Evolutionary conservation across 2,329 filamentous ascomycete species (phyloP).

Genomic region (Xylaria sp.): DNA sequence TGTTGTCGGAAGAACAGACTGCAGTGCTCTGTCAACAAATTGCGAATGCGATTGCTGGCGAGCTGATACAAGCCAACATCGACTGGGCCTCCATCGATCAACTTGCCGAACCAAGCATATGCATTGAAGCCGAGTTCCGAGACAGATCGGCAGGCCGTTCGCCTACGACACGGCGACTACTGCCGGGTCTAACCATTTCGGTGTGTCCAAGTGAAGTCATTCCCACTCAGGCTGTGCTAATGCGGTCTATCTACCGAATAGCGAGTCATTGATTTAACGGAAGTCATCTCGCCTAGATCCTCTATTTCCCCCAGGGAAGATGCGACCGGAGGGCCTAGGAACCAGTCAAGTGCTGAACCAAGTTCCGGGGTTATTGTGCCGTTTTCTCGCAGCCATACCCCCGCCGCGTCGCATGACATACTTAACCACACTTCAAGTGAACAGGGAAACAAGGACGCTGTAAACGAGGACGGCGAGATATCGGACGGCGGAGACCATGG

Average conservation of each 20-base stretch:
- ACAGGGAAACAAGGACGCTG: background rate
- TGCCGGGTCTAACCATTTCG: background rate
- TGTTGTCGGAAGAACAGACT: background rate
- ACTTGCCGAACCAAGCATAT: background rate
- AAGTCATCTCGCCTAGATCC: background rate
- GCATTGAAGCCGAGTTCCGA: background rate
- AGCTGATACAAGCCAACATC: background rate
- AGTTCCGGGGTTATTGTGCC: background rate
- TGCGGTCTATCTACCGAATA: background rate
- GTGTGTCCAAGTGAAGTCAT: background rate
- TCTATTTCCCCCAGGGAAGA: background rate
- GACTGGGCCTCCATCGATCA: background rate
- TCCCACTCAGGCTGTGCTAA: background rate
- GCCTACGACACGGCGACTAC: too few species aligned
- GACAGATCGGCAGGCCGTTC: background rate
- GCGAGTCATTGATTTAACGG: background rate
- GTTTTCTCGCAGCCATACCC: background rate
- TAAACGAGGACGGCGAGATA: background rate
- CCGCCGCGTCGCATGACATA: background rate
- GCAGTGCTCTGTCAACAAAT: background rate
- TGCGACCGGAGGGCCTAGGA: background rate
- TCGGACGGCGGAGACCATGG: background rate
- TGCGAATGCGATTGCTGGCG: background rate
- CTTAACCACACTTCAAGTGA: background rate
- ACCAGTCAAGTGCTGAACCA: background rate